Percentiles rank a stretch among this genome's conserved stretches.
phyloP scores from a whole-genome alignment of 2,329 filamentous ascomycete species.

The Aspergillus persii region DNA sequence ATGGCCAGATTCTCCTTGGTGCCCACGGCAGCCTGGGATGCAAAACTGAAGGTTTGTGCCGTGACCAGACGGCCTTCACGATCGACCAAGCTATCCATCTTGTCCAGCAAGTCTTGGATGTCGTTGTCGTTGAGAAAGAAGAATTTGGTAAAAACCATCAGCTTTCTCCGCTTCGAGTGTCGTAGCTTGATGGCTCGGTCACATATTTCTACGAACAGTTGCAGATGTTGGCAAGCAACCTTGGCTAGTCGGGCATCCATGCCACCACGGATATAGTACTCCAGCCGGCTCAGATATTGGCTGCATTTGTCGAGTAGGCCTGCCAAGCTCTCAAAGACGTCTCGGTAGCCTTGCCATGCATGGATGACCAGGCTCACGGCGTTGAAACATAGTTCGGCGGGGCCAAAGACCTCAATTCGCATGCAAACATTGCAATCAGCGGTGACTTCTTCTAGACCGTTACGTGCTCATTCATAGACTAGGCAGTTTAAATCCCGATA shows the following conservation, averaged over 20 bases:
- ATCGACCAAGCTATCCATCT: slow-evolving; percentile 16
- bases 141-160: slow-evolving; percentile 15
- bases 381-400: slow-evolving; percentile 21
- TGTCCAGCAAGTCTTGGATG: slow-evolving; percentile 15
- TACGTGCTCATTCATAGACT: neutral
- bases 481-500: neutral
- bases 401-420: slow-evolving; percentile 16
- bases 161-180: slow-evolving; percentile 11
- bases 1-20: slow-evolving; percentile 14
- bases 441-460: neutral
- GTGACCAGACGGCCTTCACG: slow-evolving; percentile 15
- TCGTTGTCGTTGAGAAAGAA: slow-evolving; percentile 21
- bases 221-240: slow-evolving; percentile 19
- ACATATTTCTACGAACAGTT: slow-evolving; percentile 21
- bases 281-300: slow-evolving; percentile 14
- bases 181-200: slow-evolving; percentile 17
- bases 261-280: slow-evolving; percentile 17
- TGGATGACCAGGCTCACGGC: slow-evolving; percentile 20
- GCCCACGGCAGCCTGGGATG: slow-evolving; percentile 9
- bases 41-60: slow-evolving; percentile 17
- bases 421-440: neutral
- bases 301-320: slow-evolving; percentile 16
- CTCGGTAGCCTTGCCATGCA: slow-evolving; percentile 20
- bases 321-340: slow-evolving; percentile 19
- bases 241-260: slow-evolving; percentile 17